Conservation (phyloP, 2,329 filamentous ascomycete species). For the Colletotrichum sp. region DNA sequence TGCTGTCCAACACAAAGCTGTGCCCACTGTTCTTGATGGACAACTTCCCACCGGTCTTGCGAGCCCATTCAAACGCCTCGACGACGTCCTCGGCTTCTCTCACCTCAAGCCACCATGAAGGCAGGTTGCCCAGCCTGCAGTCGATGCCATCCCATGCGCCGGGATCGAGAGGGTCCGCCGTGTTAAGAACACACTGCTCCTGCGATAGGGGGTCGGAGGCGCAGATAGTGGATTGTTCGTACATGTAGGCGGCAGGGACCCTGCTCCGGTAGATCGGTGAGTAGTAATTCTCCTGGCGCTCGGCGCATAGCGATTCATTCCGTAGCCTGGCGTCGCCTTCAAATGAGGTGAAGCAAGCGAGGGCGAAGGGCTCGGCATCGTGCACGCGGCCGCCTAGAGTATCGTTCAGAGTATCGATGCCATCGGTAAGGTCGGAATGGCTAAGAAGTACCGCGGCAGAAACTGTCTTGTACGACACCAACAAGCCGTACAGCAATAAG, state of each 20-base stretch:
- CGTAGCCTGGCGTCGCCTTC: background rate
- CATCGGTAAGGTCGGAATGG: too few relatives aligned
- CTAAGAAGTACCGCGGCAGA: too few relatives aligned
- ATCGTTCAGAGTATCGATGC: background rate
- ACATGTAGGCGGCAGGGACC: background rate
- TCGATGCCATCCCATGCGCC: background rate
- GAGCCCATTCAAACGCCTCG: background rate
- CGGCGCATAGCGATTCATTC: background rate
- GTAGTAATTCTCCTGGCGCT: background rate
- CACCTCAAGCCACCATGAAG: background rate
- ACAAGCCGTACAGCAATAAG: background rate
- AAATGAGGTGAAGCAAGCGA: background rate
- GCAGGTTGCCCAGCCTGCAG: background rate
- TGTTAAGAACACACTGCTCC: background rate
- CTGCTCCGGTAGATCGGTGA: background rate
- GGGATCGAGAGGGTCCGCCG: background rate
- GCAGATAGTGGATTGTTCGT: background rate
- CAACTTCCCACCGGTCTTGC: background rate
- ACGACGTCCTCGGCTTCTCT: background rate
- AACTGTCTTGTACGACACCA: too few relatives aligned
- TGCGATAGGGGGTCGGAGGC: background rate
- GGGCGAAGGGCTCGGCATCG: rapidly evolving
- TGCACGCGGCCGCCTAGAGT: background rate
- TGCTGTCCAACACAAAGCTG: rapidly evolving
- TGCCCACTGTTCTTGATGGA: background rate